A percentile compares a stretch with the other conserved stretches of the same genome.
Evolutionary conservation across 2,329 filamentous ascomycete genomes (phyloP).

Genomic region (Daldinia sp.): DNA sequence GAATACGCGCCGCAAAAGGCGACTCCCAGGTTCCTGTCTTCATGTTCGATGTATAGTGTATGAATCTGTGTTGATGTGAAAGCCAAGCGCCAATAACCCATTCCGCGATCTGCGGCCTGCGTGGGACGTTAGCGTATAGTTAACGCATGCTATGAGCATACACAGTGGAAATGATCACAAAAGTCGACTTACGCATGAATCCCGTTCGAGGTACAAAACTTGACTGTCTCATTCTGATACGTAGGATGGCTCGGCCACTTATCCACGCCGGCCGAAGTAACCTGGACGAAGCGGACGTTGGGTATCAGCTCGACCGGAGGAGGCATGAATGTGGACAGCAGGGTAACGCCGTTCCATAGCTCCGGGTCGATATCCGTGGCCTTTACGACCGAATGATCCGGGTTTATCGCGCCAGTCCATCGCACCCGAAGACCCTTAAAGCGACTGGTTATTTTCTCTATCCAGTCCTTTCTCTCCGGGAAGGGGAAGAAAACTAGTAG

Average conservation of each 20-base stretch:
- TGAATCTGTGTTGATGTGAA: conserved; percentile 52
- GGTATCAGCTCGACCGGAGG: conserved; percentile 46
- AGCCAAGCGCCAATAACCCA: conserved; percentile 62
- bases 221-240: conserved; percentile 57
- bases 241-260: conserved; percentile 51
- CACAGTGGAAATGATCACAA: too few relatives aligned
- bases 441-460: conserved; percentile 44
- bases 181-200: conserved; percentile 57
- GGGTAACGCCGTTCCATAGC: conserved; percentile 52
- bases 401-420: conserved; percentile 42
- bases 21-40: conserved; percentile 28
- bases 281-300: conserved; percentile 55
- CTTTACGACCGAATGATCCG: conserved; percentile 27
- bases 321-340: conserved; percentile 48
- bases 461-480: conserved; percentile 47
- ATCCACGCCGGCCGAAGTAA: conserved; percentile 55
- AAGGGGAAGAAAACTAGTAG: conserved; percentile 51
- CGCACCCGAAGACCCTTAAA: conserved; percentile 52
- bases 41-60: conserved; percentile 22
- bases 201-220: conserved; percentile 62
- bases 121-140: neutral
- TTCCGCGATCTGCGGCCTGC: conserved; percentile 62
- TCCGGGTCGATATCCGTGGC: conserved; percentile 45
- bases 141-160: neutral
- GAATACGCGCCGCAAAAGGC: conserved; percentile 13